These are phyloP conservation scores for Pyrenophora seminiperda DNA, from an alignment of 2,329 filamentous ascomycete genomes.

Conservation along the genomic window DNA sequence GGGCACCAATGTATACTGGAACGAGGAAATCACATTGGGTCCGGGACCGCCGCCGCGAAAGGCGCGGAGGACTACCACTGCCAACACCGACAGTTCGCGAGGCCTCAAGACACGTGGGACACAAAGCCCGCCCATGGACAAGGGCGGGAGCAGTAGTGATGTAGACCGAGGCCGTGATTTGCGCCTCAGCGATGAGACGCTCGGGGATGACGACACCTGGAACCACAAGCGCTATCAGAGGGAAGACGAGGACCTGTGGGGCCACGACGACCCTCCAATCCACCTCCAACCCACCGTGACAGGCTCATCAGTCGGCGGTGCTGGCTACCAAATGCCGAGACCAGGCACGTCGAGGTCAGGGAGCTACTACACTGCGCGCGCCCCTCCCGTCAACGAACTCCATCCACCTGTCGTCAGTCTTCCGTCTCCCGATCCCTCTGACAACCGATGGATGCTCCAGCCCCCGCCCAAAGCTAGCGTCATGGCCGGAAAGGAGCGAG, in stretches of 20 bases:
- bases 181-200: constrained; percentile 43
- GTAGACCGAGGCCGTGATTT: constrained; percentile 29
- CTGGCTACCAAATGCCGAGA: constrained; percentile 23
- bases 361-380: constrained; percentile 48
- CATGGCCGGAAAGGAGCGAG: constrained; percentile 84
- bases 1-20: constrained; percentile 87
- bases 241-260: constrained; percentile 88
- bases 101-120: constrained; percentile 64
- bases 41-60: constrained; percentile 70
- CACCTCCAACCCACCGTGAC: constrained; percentile 40
- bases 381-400: constrained; percentile 82
- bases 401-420: constrained; percentile 84
- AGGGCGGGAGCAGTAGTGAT: constrained; percentile 47
- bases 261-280: constrained; percentile 57
- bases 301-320: constrained; percentile 41
- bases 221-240: constrained; percentile 81
- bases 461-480: constrained; percentile 87
- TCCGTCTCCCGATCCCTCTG: constrained; percentile 69
- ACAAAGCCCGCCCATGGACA: constrained; percentile 56
- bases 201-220: constrained; percentile 61
- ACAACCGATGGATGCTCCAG: constrained; percentile 89
- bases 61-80: constrained; percentile 61
- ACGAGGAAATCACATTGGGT: constrained; percentile 82
- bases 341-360: constrained; percentile 40
- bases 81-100: constrained; percentile 53